phyloP scores from a whole-genome alignment of 164 flowering plant genomes.

The Brasenia schreberi region DNA sequence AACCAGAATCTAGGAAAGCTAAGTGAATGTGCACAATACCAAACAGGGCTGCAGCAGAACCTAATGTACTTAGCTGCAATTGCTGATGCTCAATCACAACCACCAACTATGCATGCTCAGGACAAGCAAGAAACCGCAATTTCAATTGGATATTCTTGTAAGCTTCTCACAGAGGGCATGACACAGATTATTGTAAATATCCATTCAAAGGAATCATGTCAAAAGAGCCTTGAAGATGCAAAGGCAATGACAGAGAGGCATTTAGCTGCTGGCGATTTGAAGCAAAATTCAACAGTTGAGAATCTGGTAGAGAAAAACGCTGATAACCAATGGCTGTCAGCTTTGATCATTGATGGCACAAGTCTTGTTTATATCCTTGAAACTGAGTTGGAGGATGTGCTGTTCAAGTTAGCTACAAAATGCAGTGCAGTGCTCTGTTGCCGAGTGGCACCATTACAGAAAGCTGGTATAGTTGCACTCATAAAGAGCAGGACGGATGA shows the following conservation, averaged over 20 bases:
- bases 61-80: too few relatives aligned
- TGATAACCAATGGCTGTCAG: constrained; percentile 10
- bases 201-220: constrained; percentile 46
- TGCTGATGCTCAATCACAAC: too few relatives aligned
- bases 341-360: constrained; percentile 69
- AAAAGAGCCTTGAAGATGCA: constrained; percentile 41
- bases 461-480: constrained; percentile 73
- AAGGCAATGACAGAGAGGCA: constrained; percentile 19
- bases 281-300: background rate
- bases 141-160: constrained; percentile 69
- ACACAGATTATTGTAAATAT: too few relatives aligned
- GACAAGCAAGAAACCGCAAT: constrained; percentile 91
- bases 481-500: constrained; percentile 60
- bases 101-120: background rate
- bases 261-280: background rate
- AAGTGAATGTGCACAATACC: too few relatives aligned
- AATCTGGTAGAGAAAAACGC: constrained; percentile 5
- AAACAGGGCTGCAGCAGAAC: too few relatives aligned
- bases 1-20: too few relatives aligned
- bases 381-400: constrained; percentile 60
- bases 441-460: constrained; percentile 80
- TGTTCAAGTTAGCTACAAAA: constrained; percentile 36
- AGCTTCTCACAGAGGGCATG: too few relatives aligned
- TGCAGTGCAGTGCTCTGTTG: constrained; percentile 68
- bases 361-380: constrained; percentile 71